phyloP scores from a whole-genome alignment of 257 asterid genomes.

The Leptodermis oblonga region DNA sequence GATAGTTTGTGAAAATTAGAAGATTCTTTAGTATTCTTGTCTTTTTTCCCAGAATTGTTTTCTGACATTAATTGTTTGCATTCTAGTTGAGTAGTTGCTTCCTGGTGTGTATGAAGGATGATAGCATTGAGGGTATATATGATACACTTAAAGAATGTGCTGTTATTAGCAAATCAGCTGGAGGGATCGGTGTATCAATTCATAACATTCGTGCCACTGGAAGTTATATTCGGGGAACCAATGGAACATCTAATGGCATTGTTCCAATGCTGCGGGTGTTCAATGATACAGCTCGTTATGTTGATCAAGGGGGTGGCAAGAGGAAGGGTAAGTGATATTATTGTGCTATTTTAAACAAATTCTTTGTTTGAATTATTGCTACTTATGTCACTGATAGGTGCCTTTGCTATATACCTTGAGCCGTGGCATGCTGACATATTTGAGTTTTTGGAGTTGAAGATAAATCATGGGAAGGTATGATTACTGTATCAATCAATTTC shows the following conservation, averaged over 20 bases:
- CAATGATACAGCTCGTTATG: conserved; percentile 94
- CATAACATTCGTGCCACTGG: conserved; percentile 97
- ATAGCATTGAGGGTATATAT: conserved; percentile 94
- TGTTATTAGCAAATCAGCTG: conserved; percentile 97
- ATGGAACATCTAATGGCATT: conserved; percentile 93
- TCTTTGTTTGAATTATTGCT: conserved; percentile 8
- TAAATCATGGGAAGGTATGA: conserved; percentile 93
- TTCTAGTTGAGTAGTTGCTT: conserved; percentile 95
- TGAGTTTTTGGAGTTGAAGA: conserved; percentile 86
- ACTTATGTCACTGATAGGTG: conserved; percentile 48
- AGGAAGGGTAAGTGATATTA: conserved; percentile 59
- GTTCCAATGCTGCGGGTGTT: conserved; percentile 95
- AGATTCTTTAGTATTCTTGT: too few relatives aligned
- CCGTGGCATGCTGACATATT: conserved; percentile 96
- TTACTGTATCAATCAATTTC: background rate
- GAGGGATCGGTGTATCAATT: conserved; percentile 89
- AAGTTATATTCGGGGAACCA: conserved; percentile 95
- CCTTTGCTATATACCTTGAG: conserved; percentile 97
- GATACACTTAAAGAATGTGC: conserved; percentile 97
- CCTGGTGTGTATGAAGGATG: conserved; percentile 93
- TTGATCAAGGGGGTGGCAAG: conserved; percentile 98
- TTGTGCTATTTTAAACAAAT: background rate
- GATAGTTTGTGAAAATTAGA: conserved; percentile 11
- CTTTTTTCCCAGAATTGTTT: too few relatives aligned
- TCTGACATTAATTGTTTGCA: conserved; percentile 1